phyloP scores from a whole-genome alignment of 164 flowering plant species.

The Saururus chinensis region DNA sequence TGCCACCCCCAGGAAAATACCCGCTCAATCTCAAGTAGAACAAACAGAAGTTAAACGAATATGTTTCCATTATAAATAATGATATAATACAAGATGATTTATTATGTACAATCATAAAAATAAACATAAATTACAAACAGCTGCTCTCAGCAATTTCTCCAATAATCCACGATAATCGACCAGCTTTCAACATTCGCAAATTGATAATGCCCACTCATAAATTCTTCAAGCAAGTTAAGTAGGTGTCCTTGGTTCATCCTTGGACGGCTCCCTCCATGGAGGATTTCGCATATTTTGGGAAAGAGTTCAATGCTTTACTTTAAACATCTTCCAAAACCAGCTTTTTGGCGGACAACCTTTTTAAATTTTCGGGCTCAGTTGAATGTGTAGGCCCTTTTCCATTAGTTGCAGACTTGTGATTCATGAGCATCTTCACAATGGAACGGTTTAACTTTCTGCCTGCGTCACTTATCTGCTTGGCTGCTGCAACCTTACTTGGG shows the following conservation, averaged over 20 bases:
- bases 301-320: conserved; percentile 10
- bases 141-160: neutral
- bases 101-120: too few species aligned
- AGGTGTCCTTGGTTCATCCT: neutral
- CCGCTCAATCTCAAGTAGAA: neutral
- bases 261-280: conserved; percentile 6
- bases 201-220: neutral
- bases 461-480: conserved; percentile 20
- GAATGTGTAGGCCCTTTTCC: conserved; percentile 31
- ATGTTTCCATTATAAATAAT: neutral
- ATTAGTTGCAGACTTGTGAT: conserved; percentile 30
- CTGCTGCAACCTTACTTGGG: conserved; percentile 34
- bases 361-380: conserved; percentile 17
- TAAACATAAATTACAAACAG: neutral
- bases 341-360: conserved; percentile 44
- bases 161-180: neutral
- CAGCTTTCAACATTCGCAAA: neutral
- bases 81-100: too few species aligned
- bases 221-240: neutral
- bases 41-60: neutral
- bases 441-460: conserved; percentile 13
- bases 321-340: conserved; percentile 14
- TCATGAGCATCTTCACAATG: conserved; percentile 12
- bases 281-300: conserved; percentile 10
- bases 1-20: neutral